Evolutionary conservation across 805 yeast genomes (phyloP).

Genomic region (Candida michaelii): DNA sequence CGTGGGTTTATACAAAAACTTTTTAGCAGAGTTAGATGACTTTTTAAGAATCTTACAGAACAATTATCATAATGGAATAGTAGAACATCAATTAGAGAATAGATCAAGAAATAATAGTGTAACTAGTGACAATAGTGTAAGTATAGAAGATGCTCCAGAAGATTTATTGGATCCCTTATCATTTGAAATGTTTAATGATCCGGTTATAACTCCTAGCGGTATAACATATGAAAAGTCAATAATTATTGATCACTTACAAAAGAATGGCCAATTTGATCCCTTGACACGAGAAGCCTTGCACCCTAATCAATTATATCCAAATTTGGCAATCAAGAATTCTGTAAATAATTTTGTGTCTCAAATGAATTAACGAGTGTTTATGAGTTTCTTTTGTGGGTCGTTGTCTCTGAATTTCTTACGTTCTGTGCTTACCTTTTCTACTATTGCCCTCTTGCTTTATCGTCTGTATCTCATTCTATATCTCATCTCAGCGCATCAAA

Average conservation of each 20-base stretch:
- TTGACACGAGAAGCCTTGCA: constrained; percentile 35
- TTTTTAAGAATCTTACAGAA: constrained; percentile 22
- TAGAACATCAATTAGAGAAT: constrained; percentile 3
- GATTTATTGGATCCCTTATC: constrained; percentile 40
- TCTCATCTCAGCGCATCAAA: no score
- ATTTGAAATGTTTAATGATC: constrained; percentile 37
- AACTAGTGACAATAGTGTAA: not conserved
- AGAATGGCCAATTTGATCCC: constrained; percentile 38
- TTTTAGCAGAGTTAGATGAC: constrained; percentile 21
- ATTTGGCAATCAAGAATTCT: constrained; percentile 39
- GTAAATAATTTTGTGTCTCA: constrained; percentile 23
- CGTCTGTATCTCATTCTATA: no score
- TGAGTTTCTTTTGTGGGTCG: no score
- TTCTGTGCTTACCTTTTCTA: no score
- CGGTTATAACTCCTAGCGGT: constrained; percentile 46
- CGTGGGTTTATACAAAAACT: constrained; percentile 18
- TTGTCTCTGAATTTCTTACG: no score
- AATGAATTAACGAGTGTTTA: not conserved
- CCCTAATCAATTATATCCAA: constrained; percentile 38
- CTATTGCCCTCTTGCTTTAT: no score
- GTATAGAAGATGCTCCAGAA: constrained; percentile 31
- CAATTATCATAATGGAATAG: constrained; percentile 25
- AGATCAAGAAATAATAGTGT: constrained; percentile 1
- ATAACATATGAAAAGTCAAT: constrained; percentile 41
- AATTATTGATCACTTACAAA: constrained; percentile 34